Evolutionary conservation across 805 yeast species (phyloP), one percentile per base, ranked within the genome.

Genomic region (Metschnikowia noctiluminum): DNA sequence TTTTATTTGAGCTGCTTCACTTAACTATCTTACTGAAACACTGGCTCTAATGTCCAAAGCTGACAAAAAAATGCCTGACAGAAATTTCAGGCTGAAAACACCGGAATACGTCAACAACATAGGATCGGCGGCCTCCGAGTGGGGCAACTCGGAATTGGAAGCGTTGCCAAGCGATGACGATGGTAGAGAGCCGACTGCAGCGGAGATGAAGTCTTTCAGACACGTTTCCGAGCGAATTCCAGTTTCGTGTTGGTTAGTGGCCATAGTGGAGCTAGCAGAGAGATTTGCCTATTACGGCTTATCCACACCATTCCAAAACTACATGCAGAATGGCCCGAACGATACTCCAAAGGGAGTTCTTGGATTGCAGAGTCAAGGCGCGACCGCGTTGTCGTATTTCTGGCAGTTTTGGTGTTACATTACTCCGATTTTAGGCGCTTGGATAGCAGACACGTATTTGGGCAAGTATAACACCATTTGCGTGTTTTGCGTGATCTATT

Each of bases 361-460:
- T 51, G 76, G 77, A 42, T 72, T 84, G 57, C 82, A 84, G 46
- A 71, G 78, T 49, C 74, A 74, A 49, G 80, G 82, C 54, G 89
- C 94, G 28, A 82, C 87, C 32, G 90, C 87, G 32, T 73, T 87
- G 52, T 78, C 87, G 15, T 81, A 85, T 63, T 81, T 86, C 60
- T 82, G 86, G 75, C 89, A 85, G 62, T 87, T 87, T 63, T 84
- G 90, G 87, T 84, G 90, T 62, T 87, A 87, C 64, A 74, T 86
- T 41, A 85, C 92, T 38, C 96, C 96, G 28, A 73, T 87, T 46
- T 73, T 83, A 48, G 91, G 90, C 57, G 94, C 89, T 45, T 79
- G 82, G 66, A 58, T 86, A 26, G 82, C 94, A 46, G 96, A 87
- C 66, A 81, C 86, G 54, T 82, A 72, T 66, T 78, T 80, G 73